phyloP scores from a whole-genome alignment of 129 eudicot species.

The Saposhnikovia divaricata region DNA sequence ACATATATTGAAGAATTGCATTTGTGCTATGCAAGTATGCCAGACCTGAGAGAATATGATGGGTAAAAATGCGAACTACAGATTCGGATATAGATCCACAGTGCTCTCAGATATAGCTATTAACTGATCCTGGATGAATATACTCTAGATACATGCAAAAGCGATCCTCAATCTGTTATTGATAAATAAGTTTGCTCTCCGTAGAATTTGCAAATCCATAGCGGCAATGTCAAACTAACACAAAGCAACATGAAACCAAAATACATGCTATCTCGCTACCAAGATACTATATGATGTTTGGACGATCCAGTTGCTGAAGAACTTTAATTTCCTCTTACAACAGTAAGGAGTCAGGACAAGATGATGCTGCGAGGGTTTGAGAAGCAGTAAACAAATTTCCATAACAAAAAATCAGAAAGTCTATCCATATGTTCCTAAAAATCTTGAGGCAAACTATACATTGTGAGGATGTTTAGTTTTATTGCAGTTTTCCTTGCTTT shows the following conservation, averaged over 20 bases:
- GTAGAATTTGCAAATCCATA: background rate
- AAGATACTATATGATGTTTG: constrained; percentile 74
- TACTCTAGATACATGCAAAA: constrained; percentile 93
- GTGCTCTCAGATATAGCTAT: constrained; percentile 61
- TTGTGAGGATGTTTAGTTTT: background rate
- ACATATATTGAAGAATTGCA: constrained; percentile 32
- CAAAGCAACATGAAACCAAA: constrained; percentile 5
- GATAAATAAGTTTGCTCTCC: background rate
- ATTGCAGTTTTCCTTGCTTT: background rate
- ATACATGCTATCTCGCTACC: constrained; percentile 78
- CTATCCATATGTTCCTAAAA: background rate
- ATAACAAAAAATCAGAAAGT: background rate
- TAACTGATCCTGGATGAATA: constrained; percentile 80
- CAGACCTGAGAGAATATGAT: constrained; percentile 81
- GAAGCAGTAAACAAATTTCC: background rate
- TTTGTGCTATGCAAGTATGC: constrained; percentile 83
- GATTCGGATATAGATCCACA: constrained; percentile 84
- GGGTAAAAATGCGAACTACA: constrained; percentile 82
- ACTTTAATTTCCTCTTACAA: constrained; percentile 72
- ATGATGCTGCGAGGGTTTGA: background rate
- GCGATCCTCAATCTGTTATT: constrained; percentile 58
- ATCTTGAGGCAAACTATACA: background rate
- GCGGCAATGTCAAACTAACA: background rate
- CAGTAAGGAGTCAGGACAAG: constrained; percentile 7
- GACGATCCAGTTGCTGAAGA: constrained; percentile 65